These are phyloP conservation scores for Pyricularia grisea DNA, from an alignment of 2,329 filamentous ascomycete genomes.

Conservation along the genomic window DNA sequence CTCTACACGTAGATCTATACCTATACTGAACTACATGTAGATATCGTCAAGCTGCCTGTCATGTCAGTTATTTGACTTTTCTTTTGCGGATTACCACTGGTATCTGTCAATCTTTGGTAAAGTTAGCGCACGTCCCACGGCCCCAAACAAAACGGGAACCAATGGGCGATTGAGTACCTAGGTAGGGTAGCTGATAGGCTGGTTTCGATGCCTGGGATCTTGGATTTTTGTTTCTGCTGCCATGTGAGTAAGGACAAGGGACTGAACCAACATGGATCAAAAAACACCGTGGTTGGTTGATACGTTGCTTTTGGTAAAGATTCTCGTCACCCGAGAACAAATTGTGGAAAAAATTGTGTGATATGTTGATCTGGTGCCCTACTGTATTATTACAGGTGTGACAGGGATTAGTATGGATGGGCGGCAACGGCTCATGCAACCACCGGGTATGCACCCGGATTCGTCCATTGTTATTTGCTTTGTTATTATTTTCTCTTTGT, in stretches of 20 bases:
- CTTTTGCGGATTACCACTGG: background rate
- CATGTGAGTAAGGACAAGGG: background rate
- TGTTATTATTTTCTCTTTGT: background rate
- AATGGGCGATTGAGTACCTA: background rate
- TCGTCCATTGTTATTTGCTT: background rate
- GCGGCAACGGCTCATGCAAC: background rate
- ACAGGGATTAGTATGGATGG: background rate
- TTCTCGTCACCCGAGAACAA: background rate
- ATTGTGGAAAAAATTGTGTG: background rate
- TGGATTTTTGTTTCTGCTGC: background rate
- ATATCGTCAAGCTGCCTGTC: too few species aligned
- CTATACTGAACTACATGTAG: too few species aligned
- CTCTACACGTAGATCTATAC: too few species aligned
- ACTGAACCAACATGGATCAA: background rate
- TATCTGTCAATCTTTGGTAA: background rate
- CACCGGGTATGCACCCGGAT: background rate
- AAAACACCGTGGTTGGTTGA: too few species aligned
- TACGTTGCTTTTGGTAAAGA: background rate
- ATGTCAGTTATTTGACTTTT: background rate
- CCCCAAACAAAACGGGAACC: background rate
- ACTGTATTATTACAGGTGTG: background rate
- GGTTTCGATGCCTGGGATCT: background rate
- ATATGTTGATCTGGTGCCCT: background rate
- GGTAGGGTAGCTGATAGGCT: too few species aligned
- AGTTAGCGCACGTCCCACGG: background rate